Conservation (phyloP, 2,329 filamentous ascomycete genomes). For the Trichophyton mentagrophytes region DNA sequence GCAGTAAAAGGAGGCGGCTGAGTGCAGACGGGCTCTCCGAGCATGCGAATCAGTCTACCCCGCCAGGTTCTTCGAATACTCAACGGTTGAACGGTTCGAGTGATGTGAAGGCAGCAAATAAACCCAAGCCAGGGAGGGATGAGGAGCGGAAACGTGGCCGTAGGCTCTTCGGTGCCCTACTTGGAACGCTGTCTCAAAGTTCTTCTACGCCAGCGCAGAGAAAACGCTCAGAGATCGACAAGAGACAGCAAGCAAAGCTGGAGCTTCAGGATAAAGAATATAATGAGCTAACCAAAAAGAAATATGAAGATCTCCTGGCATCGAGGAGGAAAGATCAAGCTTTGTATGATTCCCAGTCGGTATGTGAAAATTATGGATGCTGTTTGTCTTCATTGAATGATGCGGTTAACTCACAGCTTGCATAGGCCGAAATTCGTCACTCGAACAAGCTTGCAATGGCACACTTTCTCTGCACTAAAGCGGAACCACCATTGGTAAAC, state of each 20-base stretch:
- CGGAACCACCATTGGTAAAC: constrained; percentile 62
- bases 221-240: constrained; percentile 67
- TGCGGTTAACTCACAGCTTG: constrained; percentile 16
- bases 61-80: constrained; percentile 5
- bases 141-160: constrained; percentile 78
- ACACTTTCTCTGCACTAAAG: constrained; percentile 57
- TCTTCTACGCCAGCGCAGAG: constrained; percentile 50
- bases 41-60: constrained; percentile 17
- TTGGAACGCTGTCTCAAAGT: constrained; percentile 66
- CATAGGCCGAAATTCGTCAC: constrained; percentile 63
- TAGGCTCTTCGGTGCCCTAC: constrained; percentile 70
- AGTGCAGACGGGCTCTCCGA: constrained; percentile 23
- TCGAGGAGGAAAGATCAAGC: constrained; percentile 57
- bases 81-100: background rate
- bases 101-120: constrained; percentile 10
- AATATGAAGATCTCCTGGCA: constrained; percentile 48
- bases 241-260: constrained; percentile 61
- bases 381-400: background rate
- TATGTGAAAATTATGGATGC: constrained; percentile 34
- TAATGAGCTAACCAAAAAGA: constrained; percentile 53
- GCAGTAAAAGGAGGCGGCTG: constrained; percentile 42
- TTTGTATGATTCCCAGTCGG: constrained; percentile 61
- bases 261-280: constrained; percentile 63
- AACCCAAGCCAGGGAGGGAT: constrained; percentile 31
- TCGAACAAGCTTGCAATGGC: constrained; percentile 58